Evolutionary conservation across 805 yeast genomes (phyloP).

Genomic region (Metschnikowia bowlesiae): DNA sequence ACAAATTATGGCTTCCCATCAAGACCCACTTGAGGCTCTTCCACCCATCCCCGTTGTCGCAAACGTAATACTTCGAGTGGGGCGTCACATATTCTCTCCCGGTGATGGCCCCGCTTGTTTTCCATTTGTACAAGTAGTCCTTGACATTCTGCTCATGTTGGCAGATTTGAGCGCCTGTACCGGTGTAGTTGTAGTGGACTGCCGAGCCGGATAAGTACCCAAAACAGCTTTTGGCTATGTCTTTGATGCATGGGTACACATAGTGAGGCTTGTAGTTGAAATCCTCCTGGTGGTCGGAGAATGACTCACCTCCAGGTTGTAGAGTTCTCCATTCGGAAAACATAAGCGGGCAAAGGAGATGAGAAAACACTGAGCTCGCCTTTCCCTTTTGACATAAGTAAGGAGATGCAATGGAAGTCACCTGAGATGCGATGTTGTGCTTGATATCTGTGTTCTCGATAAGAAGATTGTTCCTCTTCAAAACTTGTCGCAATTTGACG

Average conservation of each 20-base stretch:
- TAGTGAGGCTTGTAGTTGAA: constrained; percentile 32
- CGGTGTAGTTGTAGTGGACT: constrained; percentile 41
- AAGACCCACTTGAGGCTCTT: constrained; percentile 60
- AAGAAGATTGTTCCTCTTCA: constrained; percentile 32
- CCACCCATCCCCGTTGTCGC: constrained; percentile 49
- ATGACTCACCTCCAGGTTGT: constrained; percentile 23
- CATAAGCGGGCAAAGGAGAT: constrained; percentile 44
- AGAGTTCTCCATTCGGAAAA: constrained; percentile 26
- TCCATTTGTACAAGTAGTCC: constrained; percentile 47
- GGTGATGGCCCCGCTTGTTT: constrained; percentile 14
- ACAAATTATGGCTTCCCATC: constrained; percentile 70
- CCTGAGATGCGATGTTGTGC: constrained; percentile 40
- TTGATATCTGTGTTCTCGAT: constrained; percentile 11
- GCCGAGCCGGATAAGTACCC: constrained; percentile 50
- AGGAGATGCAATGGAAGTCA: constrained; percentile 49
- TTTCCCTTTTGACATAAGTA: constrained; percentile 20
- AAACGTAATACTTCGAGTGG: constrained; percentile 66
- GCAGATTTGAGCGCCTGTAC: constrained; percentile 16
- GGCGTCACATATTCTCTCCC: constrained; percentile 44
- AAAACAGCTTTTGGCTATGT: constrained; percentile 35
- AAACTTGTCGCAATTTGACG: constrained; percentile 41
- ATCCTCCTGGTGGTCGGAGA: constrained; percentile 19
- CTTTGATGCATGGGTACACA: constrained; percentile 42
- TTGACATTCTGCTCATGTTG: constrained; percentile 41
- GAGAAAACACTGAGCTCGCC: constrained; percentile 42